Percentiles rank a stretch among this genome's conserved stretches.
Conservation (phyloP, 1,284 basidiomycete species). For the Sphagnurus paluster region DNA sequence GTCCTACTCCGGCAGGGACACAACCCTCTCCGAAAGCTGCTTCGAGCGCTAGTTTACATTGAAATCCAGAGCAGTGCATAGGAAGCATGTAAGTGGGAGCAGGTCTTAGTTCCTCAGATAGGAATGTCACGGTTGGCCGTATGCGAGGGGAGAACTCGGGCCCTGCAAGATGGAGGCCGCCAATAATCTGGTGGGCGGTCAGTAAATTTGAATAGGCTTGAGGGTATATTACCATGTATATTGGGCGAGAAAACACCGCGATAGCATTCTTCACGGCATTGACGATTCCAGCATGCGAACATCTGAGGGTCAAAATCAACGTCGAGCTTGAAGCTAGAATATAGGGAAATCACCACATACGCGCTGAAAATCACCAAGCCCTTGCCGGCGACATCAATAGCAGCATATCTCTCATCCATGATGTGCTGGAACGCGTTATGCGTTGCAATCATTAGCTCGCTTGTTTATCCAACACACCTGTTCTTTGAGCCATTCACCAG, state of each 20-base stretch:
- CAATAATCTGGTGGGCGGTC: conserved; percentile 54
- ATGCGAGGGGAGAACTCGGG: conserved; percentile 64
- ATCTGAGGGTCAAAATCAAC: conserved; percentile 40
- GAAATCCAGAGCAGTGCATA: conserved; percentile 83
- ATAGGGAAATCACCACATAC: conserved; percentile 43
- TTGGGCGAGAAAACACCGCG: conserved; percentile 58
- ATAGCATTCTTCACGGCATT: conserved; percentile 77
- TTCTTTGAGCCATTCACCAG: conserved; percentile 61
- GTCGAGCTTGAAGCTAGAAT: not conserved
- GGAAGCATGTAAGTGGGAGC: conserved; percentile 72
- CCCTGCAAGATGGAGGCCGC: conserved; percentile 78
- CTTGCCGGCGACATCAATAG: conserved; percentile 74
- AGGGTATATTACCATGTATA: conserved; percentile 63
- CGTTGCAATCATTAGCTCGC: not conserved
- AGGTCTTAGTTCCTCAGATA: conserved; percentile 58
- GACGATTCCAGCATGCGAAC: conserved; percentile 83
- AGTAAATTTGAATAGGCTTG: not conserved
- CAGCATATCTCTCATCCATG: conserved; percentile 81
- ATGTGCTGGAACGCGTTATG: conserved; percentile 52
- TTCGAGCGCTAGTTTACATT: conserved; percentile 67
- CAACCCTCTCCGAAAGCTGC: conserved; percentile 69
- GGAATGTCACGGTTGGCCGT: conserved; percentile 68
- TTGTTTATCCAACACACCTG: conserved; percentile 38
- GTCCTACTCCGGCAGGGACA: conserved; percentile 75
- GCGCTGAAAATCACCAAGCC: conserved; percentile 82